Evolutionary conservation across 2,329 filamentous ascomycete species (phyloP), one percentile per base, ranked within the genome.

Genomic region (Plenodomus tracheiphilus): DNA sequence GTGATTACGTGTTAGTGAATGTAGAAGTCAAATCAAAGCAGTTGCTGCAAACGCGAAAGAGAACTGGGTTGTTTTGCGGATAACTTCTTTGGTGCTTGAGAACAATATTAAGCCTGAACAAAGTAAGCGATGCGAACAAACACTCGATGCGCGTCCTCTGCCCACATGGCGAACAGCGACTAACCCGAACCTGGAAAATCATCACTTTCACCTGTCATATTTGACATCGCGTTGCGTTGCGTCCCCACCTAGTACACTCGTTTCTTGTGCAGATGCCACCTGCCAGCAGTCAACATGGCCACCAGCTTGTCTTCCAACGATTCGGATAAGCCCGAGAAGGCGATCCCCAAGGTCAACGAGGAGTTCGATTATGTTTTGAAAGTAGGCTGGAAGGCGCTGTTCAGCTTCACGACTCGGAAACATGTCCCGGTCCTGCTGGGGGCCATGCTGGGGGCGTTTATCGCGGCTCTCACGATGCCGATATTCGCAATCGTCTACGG

Each of bases 401-500:
- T 96, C 68, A 75, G 76, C 36, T 96, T 95, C 69, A 88, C 86
- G 0, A 82, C 78, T n/a, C 77, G 71, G 56, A 73, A 75, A 15
- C 86, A 96, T 63, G 54, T 80, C 0, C 72, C 75, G 1, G 66
- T 82, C 3, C 69, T 93, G 1, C 39, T 76, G 10, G 62, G 77
- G 2, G 88, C 85, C 1, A 41, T 87, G 0, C 10, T 80, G 3
- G 74, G 83, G 1, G 82, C 88, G 0, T 66, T 84, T 3, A 59
- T 82, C 2, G 79, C 84, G 8, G 88, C 88, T 1, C 79, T 81
- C 0, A 75, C 86, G 11, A 82, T 84, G 45, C 88, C 89, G 0
- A 74, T 80, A 1, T 79, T 89, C 20, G 83, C 90, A 3, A 76
- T 91, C 21, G 70, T 95, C 1, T 81, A 92, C 1, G 92, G 92